Base-by-base conservation (phyloP, 257 asterid genomes). In the Rauvolfia tetraphylla region DNA sequence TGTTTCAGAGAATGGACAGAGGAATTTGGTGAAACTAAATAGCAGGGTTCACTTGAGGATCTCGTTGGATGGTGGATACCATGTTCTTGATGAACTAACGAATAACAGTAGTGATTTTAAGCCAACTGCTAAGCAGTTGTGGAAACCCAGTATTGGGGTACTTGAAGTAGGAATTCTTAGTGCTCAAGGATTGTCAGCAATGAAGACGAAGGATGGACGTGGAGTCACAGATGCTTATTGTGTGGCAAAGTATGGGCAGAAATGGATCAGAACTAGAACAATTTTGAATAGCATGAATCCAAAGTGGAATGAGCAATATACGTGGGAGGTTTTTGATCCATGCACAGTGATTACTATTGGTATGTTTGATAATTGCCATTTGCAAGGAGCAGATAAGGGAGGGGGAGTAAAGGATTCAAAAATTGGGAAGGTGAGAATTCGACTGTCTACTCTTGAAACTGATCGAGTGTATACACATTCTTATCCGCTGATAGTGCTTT, bases 161-260 rank as follows among this genome's bases (percentile, higher is more conserved):
- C 85, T 95, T 10, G 99, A 93, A 75, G 62, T 95, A 39, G 99
- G 99, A 48, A 87, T 95, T 68, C 67, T 95, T 81, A 95, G 83
- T 49, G 99, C 96, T 76, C 92, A 83, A 39, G 91, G 88, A 58
- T 92, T 95, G 72, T 66, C 87, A 1, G 83, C 94, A 0, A 91
- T 91, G 96, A 95, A 92, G 82, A 79, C 75, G 0, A 86, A 74
- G 29, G 90, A 90, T 9, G 93, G 95, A 2, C 81, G 81, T 20
- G 95, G 93, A 53, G 71, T 67, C 68, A 90, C 97, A 0, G 98
- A 95, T 81, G 93, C 97, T 44, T 95, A 91, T 57, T 92, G 97
- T 74, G 98, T 95, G 71, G 98, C 97, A 3, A 95, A 95, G 83
- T 95, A 92, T 63, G 98, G 98, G 42, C 98, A 84, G 82, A 95